These are phyloP conservation scores for Fusarium anguioides DNA, from an alignment of 2,329 filamentous ascomycete species.

Conservation along the genomic window DNA sequence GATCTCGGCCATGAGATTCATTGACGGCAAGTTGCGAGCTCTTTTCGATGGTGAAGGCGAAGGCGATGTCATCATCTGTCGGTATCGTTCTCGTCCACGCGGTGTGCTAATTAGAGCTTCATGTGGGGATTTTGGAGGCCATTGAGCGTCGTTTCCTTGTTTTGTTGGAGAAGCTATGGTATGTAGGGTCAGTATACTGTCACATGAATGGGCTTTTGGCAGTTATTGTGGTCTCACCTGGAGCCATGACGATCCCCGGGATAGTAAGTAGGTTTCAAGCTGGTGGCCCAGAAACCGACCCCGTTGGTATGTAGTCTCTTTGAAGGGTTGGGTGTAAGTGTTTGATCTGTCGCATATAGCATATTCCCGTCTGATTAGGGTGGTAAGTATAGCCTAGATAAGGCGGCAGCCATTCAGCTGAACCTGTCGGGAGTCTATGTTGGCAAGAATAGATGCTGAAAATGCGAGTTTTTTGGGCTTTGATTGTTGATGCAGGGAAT, in stretches of 20 bases:
- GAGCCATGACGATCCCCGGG: conserved; percentile 43
- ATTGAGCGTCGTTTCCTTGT: conserved; percentile 63
- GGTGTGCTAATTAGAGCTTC: conserved; percentile 76
- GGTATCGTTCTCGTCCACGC: conserved; percentile 79
- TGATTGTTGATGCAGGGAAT: conserved; percentile 38
- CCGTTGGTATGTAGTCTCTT: conserved; percentile 31
- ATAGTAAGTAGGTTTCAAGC: conserved; percentile 12
- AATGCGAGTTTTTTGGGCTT: conserved; percentile 14
- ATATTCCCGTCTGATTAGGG: conserved; percentile 34
- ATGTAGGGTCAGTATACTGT: conserved; percentile 20
- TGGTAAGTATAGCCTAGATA: conserved; percentile 26
- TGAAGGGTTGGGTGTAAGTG: conserved; percentile 15
- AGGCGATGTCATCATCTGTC: conserved; percentile 74
- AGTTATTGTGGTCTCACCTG: conserved; percentile 38
- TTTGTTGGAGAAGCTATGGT: conserved; percentile 50
- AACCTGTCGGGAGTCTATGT: neutral
- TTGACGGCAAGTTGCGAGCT: conserved; percentile 38
- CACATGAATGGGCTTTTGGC: neutral
- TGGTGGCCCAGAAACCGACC: conserved; percentile 28
- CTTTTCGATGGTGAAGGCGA: conserved; percentile 69
- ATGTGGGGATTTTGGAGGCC: conserved; percentile 74
- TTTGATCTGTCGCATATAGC: conserved; percentile 35
- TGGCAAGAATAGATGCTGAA: conserved; percentile 23
- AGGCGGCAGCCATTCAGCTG: conserved; percentile 39
- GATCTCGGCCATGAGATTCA: conserved; percentile 50